Conservation (phyloP, 1,284 basidiomycete genomes). For the Papiliotrema flavescens region DNA sequence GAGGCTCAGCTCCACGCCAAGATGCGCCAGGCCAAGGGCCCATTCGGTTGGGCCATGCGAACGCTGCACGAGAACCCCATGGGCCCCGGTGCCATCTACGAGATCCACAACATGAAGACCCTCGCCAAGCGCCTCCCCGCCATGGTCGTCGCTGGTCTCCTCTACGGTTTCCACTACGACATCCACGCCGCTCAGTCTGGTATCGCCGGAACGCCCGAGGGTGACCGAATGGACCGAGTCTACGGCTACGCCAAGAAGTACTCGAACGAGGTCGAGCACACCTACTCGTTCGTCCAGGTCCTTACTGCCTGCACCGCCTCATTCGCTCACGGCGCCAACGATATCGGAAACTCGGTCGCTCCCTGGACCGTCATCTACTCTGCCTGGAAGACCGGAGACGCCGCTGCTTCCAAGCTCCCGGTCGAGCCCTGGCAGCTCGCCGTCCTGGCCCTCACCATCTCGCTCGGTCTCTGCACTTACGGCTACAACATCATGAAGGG, state of each 20-base stretch:
- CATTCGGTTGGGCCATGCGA: constrained; percentile 40
- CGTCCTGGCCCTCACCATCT: constrained; percentile 44
- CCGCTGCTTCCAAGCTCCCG: constrained; percentile 39
- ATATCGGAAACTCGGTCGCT: constrained; percentile 50
- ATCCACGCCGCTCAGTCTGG: constrained; percentile 48
- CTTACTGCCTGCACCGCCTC: constrained; percentile 53
- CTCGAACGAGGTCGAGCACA: constrained; percentile 52
- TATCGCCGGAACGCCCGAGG: constrained; percentile 43
- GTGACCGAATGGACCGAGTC: constrained; percentile 44
- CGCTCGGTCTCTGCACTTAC: constrained; percentile 51
- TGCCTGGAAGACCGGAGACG: constrained; percentile 44
- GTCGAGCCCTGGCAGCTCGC: constrained; percentile 52
- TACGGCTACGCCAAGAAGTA: constrained; percentile 48
- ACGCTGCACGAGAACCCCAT: constrained; percentile 34
- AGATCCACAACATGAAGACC: constrained; percentile 27
- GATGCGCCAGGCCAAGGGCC: constrained; percentile 25
- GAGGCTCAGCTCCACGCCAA: constrained; percentile 33
- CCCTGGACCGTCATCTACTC: constrained; percentile 50
- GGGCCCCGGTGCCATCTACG: constrained; percentile 35
- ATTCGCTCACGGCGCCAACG: constrained; percentile 51
- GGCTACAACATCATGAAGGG: constrained; percentile 46
- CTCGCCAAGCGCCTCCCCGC: constrained; percentile 33
- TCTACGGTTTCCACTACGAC: constrained; percentile 43
- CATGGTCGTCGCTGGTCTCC: constrained; percentile 19
- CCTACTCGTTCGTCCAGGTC: constrained; percentile 52